Evolutionary conservation across 352 stramenopile species (phyloP), one percentile per base, ranked within the genome.

Genomic region (Saprolegnia diclina): DNA sequence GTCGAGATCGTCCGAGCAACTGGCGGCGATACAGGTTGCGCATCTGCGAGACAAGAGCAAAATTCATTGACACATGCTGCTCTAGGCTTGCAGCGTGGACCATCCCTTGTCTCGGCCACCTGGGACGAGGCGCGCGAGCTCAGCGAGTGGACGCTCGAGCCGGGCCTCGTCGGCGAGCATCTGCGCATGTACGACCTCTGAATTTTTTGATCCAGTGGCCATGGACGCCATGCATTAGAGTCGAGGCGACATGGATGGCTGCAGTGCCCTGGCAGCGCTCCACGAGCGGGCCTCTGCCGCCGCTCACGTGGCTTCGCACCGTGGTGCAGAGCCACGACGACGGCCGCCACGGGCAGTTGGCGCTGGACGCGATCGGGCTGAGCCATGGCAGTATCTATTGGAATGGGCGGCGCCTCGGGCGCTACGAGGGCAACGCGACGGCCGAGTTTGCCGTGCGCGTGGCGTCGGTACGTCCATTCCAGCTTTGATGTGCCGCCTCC

Each of bases 101-200:
- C 42, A 48, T 14, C 42, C 42, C 42, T 48, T 48, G 35, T 59
- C 52, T 59, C 52, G 35, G 52, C 9, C 35, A 59, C 52, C 13
- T 59, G 52, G 29, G 42, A 61, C 29, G 24, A 53, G 5, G 29
- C 29, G 29, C 42, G 10, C 9, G 6, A n/a, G 37, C 22, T 55
- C 5, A 16, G 24, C 11, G 35, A 46, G 9, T 69, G 63, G 63
- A 69, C 63, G 18, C 46, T 52, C 21, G 44, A 29, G 21, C 63
- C 63, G 18, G 63, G 63, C 9, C 26, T 69, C 13, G 35, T 61
- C 14, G 63, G 63, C 11, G 63, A 69, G 53, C 63, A 69, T n/a
- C 50, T 38, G 38, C 63, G 26, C 14, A 38, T 69, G 63, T 69
- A 53, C 22, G 63, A 24, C 24, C 19, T n/a, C 29, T 35, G 29